Evolutionary conservation across 1,284 basidiomycete species (phyloP).

Genomic region (Melanopsichium pennsylvanicum): DNA sequence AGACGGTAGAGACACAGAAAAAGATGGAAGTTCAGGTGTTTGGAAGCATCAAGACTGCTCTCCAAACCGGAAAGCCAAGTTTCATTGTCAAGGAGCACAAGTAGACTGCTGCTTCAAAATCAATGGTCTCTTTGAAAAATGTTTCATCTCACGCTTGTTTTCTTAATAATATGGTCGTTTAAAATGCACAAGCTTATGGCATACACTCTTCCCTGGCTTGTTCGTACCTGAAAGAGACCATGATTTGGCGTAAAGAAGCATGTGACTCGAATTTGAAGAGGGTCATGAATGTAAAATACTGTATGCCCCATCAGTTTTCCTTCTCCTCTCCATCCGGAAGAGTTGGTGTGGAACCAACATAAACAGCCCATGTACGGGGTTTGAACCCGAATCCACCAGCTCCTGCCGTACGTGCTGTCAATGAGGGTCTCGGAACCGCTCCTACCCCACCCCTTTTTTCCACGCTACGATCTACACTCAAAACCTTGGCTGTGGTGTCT

Average conservation of each 20-base stretch:
- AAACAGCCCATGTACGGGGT: constrained; percentile 26
- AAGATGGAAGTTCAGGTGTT: constrained; percentile 52
- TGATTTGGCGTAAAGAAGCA: too few species aligned
- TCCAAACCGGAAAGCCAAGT: constrained; percentile 40
- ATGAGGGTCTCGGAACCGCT: constrained; percentile 1
- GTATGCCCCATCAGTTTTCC: too few species aligned
- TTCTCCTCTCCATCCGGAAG: constrained; percentile 18
- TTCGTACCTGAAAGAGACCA: too few species aligned
- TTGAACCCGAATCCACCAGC: constrained; percentile 28
- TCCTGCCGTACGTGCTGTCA: background rate
- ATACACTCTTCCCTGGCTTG: too few species aligned
- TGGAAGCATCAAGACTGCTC: constrained; percentile 38
- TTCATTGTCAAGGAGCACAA: constrained; percentile 52
- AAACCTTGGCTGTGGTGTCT: background rate
- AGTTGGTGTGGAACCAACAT: constrained; percentile 1
- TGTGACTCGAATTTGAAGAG: background rate
- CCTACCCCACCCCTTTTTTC: background rate
- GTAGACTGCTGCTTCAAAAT: too few species aligned
- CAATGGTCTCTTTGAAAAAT: too few species aligned
- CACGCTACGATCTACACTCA: background rate
- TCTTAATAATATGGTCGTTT: too few species aligned
- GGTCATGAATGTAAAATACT: too few species aligned
- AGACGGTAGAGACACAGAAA: constrained; percentile 49
- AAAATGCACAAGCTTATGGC: too few species aligned
- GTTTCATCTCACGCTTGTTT: too few species aligned